Evolutionary conservation across 352 stramenopile genomes (phyloP), one percentile per base, ranked within the genome.

Genomic region (Phytopythium vexans): DNA sequence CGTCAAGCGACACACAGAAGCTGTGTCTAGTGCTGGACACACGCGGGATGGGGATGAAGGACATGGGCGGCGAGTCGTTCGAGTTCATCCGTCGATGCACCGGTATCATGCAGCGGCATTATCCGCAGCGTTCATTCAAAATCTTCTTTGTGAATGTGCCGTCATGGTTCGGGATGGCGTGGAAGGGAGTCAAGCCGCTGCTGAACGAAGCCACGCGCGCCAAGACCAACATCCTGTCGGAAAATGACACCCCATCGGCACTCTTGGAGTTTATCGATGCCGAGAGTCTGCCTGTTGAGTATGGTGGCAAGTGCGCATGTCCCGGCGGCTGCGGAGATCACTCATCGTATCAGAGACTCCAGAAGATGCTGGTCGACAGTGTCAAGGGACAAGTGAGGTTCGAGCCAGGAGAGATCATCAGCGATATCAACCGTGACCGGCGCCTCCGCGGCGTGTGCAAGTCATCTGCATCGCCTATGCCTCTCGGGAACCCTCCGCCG

Each of bases 111-210:
- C 82, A 93, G 57, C 69, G 69, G 9, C 84, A 97, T 64, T 97
- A 96, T 49, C 83, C 86, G 14, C 85, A 96, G 66, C 74, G 83
- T 5, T 96, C 82, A 41, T 89, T 83, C 72, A 95, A 95, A 64
- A 97, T 97, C 52, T 96, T 96, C 55, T 81, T 97, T 41, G 69
- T 97, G 42, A 96, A 97, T 53, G 89, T 95, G 2, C 88, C 88
- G 14, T 92, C 78, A 14, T 97, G 86, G 86, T 97, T 97, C 57
- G 88, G 82, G 33, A 88, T 97, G 64, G 77, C 83, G 32, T 97
- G 89, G 89, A 96, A 96, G 57, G 78, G 86, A 14, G 84, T 97
- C 54, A 90, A 92, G 53, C 81, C 84, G 14, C 54, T 97, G 3
- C 45, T 97, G 52, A 91, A 96, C 52, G 84, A 95, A 46, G 82